Evolutionary conservation across 2,329 filamentous ascomycete species (phyloP), one percentile per base, ranked within the genome.

Genomic region (Waltergamsia citrina): DNA sequence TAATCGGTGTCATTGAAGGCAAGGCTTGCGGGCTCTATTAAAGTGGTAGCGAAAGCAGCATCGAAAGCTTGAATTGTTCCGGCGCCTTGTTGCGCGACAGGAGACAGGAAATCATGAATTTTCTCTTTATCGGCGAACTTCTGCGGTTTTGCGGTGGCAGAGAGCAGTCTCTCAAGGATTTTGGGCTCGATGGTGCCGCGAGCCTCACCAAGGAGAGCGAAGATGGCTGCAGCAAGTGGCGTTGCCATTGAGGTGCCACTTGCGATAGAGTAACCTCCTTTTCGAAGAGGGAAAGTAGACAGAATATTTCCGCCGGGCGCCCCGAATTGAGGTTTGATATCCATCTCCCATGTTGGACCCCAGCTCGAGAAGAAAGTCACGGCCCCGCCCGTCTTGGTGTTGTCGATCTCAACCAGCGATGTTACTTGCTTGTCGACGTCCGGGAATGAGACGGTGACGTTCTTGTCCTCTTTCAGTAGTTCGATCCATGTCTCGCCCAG

Each of bases 1-100:
- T 79, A 50, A 41, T 72, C 69, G 0, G 74, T 76, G 49, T 81
- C 76, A 48, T 81, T 80, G 55, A 80, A 78, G 4, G 71, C 65
- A 11, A 81, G 53, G 49, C 67, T 71, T n/a, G 69, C 69, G 8
- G 62, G 65, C 43, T 65, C 67, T 15, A 80, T 55, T 10, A 71
- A 46, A 3, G 67, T 66, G 3, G 62, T 71, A 12, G 68, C 58
- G 42, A 69, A 64, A 6, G 74, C 70, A 4, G 74, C 71, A 37
- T 77, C 69, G 40, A 69, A 69, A 4, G 72, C 75, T 43, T 77
- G 71, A 32, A 81, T 56, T 10, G 79, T 56, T 24, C 77, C 77
- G 19, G 55, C 68, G 9, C 77, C 77, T 44, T 78, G 72, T 46
- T 81, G 76, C 4, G 67, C 53, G 10, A 76, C 68, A 0, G 76